Evolutionary conservation across 129 eudicot species (phyloP), one percentile per base, ranked within the genome.

Genomic region (Flaveria trinervia): DNA sequence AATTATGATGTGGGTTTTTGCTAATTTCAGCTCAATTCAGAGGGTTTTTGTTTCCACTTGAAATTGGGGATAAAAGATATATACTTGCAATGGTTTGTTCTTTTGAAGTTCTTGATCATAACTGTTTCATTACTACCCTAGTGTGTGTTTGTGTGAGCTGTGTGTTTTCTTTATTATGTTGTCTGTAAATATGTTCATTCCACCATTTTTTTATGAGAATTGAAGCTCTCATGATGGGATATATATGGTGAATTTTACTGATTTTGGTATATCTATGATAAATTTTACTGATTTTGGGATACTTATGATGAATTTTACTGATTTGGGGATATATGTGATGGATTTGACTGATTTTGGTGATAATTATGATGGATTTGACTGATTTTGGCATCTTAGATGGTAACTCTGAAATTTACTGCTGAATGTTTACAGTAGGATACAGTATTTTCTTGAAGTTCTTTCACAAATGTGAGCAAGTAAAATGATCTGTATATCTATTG

Each of bases 1-100:
- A 54, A 28, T 73, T 55, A 46, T 67, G 64, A 54, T 73, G 70
- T 73, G 70, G 62, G 12, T 17, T 73, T 80, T 46, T 45, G 44
- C 57, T 67, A 66, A 30, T 74, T 66, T 74, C 23, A 9, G 18
- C 70, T 60, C 74, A 80, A 67, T 74, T 74, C 23, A 64, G 74
- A 25, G 50, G 28, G 16, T 0, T 49, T 79, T 64, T 57, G 73
- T 72, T 79, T 54, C 26, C 39, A 30, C 60, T 68, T 23, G 45
- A 80, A 74, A 74, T 80, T 80, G 55, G 76, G 79, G 71, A 36
- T 68, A 16, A 52, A 70, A n/a, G 10, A 7, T 72, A 49, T 39
- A 41, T 48, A 10, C 16, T 51, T 13, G 14, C 4, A 52, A 2
- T 64, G 45, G 0, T 41, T 39, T 67, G 67, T 72, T 72, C 18